Evolutionary conservation across 306 rosid genomes (phyloP).

Genomic region (Ziziphus jujuba): DNA sequence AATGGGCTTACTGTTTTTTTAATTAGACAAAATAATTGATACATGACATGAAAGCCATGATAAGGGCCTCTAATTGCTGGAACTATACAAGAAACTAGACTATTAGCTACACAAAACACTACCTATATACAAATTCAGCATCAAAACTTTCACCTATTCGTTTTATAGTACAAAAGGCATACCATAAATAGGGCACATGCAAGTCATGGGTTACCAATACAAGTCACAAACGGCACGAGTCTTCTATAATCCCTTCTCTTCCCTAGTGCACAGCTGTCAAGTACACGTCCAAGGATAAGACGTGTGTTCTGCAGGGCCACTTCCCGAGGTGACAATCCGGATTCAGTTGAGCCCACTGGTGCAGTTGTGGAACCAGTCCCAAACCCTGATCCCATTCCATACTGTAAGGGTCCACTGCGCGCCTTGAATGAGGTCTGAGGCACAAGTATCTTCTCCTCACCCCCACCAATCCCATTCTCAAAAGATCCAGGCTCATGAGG

Average conservation of each 20-base stretch:
- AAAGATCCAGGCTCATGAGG: constrained; percentile 63
- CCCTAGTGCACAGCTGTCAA: constrained; percentile 76
- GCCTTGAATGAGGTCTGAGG: constrained; percentile 91
- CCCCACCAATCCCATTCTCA: constrained; percentile 68
- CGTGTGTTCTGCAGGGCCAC: constrained; percentile 92
- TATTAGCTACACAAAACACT: constrained; percentile 36
- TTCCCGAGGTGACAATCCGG: constrained; percentile 69
- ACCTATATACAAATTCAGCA: constrained; percentile 46
- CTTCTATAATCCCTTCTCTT: constrained; percentile 84
- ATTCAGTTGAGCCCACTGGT: constrained; percentile 47
- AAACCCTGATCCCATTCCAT: constrained; percentile 50
- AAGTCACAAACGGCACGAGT: constrained; percentile 85
- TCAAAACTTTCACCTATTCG: constrained; percentile 30
- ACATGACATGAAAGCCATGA: neutral
- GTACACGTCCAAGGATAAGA: constrained; percentile 82
- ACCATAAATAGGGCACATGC: constrained; percentile 26
- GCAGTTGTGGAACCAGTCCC: constrained; percentile 35
- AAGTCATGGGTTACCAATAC: constrained; percentile 68
- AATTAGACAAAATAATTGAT: neutral
- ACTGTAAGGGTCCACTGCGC: constrained; percentile 93
- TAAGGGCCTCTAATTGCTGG: neutral
- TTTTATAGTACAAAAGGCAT: constrained; percentile 32
- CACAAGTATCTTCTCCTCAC: constrained; percentile 74
- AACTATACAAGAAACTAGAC: constrained; percentile 27
- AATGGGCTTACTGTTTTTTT: constrained; percentile 4